Evolutionary conservation across 495 filamentous ascomycete species (phyloP).

Genomic region (Lasiosphaeriaceae sp.): DNA sequence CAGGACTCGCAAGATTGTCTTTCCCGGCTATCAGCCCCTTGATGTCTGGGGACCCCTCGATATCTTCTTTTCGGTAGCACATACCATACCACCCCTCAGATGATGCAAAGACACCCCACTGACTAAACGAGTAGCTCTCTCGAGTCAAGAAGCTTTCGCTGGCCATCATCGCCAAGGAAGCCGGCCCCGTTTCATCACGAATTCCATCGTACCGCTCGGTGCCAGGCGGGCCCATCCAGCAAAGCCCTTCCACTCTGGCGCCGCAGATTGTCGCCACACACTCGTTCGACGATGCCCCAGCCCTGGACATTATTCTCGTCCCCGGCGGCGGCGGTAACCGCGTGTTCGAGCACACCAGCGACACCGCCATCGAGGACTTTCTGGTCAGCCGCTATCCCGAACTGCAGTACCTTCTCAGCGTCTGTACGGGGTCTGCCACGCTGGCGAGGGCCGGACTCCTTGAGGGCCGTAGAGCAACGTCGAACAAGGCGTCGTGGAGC

Average conservation of each 20-base stretch:
- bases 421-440: slow-evolving; percentile 57
- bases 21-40: slow-evolving; percentile 25
- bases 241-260: slow-evolving; percentile 31
- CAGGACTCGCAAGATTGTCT: slow-evolving; percentile 18
- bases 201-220: slow-evolving; percentile 6
- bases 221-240: slow-evolving; percentile 1
- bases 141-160: slow-evolving; percentile 13
- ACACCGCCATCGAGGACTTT: slow-evolving; percentile 40
- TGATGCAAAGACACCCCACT: too few relatives aligned
- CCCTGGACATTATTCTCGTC: slow-evolving; percentile 62
- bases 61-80: slow-evolving; percentile 36
- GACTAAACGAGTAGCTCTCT: slow-evolving; percentile 14
- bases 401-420: slow-evolving; percentile 55
- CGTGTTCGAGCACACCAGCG: slow-evolving; percentile 27
- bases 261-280: slow-evolving; percentile 58
- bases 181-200: slow-evolving; percentile 10
- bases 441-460: slow-evolving; percentile 53
- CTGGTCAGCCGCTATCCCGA: slow-evolving; percentile 38
- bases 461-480: slow-evolving; percentile 56
- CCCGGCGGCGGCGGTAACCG: slow-evolving; percentile 57
- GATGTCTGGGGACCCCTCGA: slow-evolving; percentile 54
- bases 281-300: slow-evolving; percentile 46
- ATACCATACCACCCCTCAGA: slow-evolving; percentile 36
- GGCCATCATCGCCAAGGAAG: slow-evolving; percentile 13
- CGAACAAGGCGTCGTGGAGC: slow-evolving; percentile 45